Percentiles rank a stretch among this genome's conserved stretches.
phyloP scores from a whole-genome alignment of 169 alveolate genomes.

The Cryptosporidium ubiquitum region DNA sequence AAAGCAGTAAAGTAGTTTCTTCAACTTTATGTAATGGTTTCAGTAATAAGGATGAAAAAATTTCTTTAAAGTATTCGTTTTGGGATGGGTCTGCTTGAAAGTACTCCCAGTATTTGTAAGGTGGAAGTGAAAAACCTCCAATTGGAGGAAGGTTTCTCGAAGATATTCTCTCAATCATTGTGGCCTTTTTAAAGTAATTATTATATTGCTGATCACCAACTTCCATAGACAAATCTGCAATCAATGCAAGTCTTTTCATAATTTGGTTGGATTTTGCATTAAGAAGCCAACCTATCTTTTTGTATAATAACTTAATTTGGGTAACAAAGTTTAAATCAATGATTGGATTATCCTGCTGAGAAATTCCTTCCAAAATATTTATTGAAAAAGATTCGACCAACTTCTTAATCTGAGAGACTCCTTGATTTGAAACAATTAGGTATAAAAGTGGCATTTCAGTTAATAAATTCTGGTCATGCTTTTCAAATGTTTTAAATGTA shows the following conservation, averaged over 20 bases:
- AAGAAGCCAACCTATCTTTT: conserved; percentile 29
- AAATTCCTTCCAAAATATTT: neutral
- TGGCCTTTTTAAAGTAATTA: neutral
- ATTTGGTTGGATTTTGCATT: conserved; percentile 1
- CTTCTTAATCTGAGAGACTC: conserved; percentile 13
- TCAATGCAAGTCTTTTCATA: conserved; percentile 33
- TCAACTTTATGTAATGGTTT: conserved; percentile 16
- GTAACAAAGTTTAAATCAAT: neutral
- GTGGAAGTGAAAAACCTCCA: conserved; percentile 27
- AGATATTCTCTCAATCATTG: conserved; percentile 39
- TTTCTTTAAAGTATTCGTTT: conserved; percentile 26
- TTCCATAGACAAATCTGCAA: conserved; percentile 7
- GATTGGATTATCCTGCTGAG: neutral
- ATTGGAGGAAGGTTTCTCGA: neutral
- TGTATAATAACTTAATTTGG: conserved; percentile 10
- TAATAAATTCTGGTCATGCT: neutral
- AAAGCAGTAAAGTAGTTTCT: conserved; percentile 31
- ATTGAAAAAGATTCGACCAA: conserved; percentile 47
- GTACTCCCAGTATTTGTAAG: conserved; percentile 50
- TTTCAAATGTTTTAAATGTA: conserved; percentile 8
- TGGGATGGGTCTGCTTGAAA: conserved; percentile 48
- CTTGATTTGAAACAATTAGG: conserved; percentile 25
- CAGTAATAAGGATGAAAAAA: conserved; percentile 29
- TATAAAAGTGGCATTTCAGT: conserved; percentile 38
- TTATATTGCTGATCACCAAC: too few species aligned